Evolutionary conservation across 75 land plant genomes (phyloP), one percentile per base, ranked within the genome.

Genomic region (Larix kaempferi): DNA sequence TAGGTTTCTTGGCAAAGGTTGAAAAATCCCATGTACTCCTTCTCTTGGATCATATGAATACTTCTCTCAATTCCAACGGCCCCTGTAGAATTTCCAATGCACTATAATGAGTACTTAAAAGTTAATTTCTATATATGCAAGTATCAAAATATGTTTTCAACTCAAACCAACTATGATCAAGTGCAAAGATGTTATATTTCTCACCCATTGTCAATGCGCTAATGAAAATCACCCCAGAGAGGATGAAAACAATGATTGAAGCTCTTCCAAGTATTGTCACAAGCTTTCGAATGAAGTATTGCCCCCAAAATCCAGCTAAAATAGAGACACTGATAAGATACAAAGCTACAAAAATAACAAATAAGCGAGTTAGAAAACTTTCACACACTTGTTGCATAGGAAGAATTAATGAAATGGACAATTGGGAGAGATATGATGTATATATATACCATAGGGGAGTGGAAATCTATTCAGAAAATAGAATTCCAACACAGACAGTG

Each of bases 391-490:
- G 54, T 49, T 49, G 4, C 29, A 27, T 19, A 69, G 16, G 6
- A 56, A 54, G 27, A 56, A 2, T 13, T 16, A 14, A 15, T 56
- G 15, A 73, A 54, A 25, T 11, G 12, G 0, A 23, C 11, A 7
- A n/a, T 72, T 44, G 56, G 22, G 23, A 74, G 23, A 19, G 26
- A 23, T 26, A 26, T 17, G 35, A 1, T 74, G 21, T 74, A n/a
- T 19, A 26, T 14, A 26, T 25, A 37, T 83, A 92, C 95, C 99
- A 81, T 82, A 96, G 0, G 88, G 85, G 62, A 95, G 75, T 2
- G 99, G 99, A n/a, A 95, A 91, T 62, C 98, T 82, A 61, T 94
- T 84, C 57, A 96, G 88, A 57, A 94, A 81, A 74, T 94, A 91
- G 74, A 89, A 94, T 74, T 94, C 97, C 21, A 94, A 80, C 0